Percentiles rank a stretch among this genome's conserved stretches.
Conservation (phyloP, 192 early-diverging fungal species). For the Spizellomyces sp. region DNA sequence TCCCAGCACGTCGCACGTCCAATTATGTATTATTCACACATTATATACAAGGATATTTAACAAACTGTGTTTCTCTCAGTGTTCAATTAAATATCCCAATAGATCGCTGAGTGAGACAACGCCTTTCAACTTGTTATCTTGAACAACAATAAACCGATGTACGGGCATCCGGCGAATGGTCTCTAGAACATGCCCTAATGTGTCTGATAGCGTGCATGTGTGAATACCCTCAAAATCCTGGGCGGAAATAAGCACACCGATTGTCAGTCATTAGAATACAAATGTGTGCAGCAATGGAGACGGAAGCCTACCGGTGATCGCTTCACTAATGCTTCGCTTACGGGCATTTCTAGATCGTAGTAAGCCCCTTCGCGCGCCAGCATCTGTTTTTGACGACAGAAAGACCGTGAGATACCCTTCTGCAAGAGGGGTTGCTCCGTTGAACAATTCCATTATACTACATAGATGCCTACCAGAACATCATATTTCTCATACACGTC, state of each 20-base stretch:
- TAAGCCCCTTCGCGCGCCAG: constrained; percentile 58
- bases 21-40: too few species aligned
- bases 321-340: constrained; percentile 79
- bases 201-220: constrained; percentile 85
- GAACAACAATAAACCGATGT: constrained; percentile 89
- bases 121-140: constrained; percentile 78
- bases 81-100: constrained; percentile 43
- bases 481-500: constrained; percentile 98
- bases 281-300: background rate
- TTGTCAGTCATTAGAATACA: background rate
- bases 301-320: constrained; percentile 69
- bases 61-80: background rate
- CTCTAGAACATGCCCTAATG: constrained; percentile 84
- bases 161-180: constrained; percentile 85
- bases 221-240: constrained; percentile 93
- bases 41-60: too few species aligned
- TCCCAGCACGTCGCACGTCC: too few species aligned
- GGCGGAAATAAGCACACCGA: background rate
- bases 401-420: background rate
- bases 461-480: constrained; percentile 71
- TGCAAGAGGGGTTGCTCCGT: background rate
- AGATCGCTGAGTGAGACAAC: constrained; percentile 88
- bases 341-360: constrained; percentile 81
- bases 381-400: constrained; percentile 15
- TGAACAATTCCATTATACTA: too few species aligned